Conservation (phyloP, 2,329 filamentous ascomycete genomes). For the Pezicula rhizophila region DNA sequence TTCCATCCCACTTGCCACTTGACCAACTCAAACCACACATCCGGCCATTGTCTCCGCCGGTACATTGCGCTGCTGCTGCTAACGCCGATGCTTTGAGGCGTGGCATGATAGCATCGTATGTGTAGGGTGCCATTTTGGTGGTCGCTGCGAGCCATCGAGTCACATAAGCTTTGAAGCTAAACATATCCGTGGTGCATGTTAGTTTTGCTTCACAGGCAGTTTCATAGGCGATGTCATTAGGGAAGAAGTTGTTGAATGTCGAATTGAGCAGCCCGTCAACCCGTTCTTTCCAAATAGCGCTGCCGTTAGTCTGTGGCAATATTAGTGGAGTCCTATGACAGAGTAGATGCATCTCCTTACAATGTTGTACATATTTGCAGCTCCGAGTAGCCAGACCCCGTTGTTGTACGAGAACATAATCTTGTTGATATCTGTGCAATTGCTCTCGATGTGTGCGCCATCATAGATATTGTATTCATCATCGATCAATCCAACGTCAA, state of each 20-base stretch:
- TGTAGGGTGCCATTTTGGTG: slow-evolving; percentile 52
- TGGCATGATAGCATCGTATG: slow-evolving; percentile 40
- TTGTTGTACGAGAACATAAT: slow-evolving; percentile 67
- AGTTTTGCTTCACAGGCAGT: slow-evolving; percentile 48
- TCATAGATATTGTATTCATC: slow-evolving; percentile 50
- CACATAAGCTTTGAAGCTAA: slow-evolving; percentile 61
- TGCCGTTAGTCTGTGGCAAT: slow-evolving; percentile 27
- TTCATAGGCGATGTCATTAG: slow-evolving; percentile 52
- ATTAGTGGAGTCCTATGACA: slow-evolving; percentile 50
- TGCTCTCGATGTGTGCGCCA: slow-evolving; percentile 38
- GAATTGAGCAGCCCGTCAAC: slow-evolving; percentile 28
- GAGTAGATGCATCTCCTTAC: slow-evolving; percentile 43
- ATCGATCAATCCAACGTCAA: slow-evolving; percentile 51
- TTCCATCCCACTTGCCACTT: slow-evolving; percentile 30
- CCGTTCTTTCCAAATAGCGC: slow-evolving; percentile 31
- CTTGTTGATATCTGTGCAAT: slow-evolving; percentile 47
- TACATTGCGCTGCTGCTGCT: slow-evolving; percentile 49
- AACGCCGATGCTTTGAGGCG: slow-evolving; percentile 44
- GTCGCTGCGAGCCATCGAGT: slow-evolving; percentile 53
- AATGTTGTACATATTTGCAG: slow-evolving; percentile 41
- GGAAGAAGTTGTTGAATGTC: slow-evolving; percentile 31
- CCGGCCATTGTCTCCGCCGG: slow-evolving; percentile 37
- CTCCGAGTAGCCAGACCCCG: slow-evolving; percentile 55
- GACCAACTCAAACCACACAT: slow-evolving; percentile 37
- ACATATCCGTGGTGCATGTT: slow-evolving; percentile 57